Evolutionary conservation across 2,329 filamentous ascomycete species (phyloP).

Genomic region (Didymella pomorum): DNA sequence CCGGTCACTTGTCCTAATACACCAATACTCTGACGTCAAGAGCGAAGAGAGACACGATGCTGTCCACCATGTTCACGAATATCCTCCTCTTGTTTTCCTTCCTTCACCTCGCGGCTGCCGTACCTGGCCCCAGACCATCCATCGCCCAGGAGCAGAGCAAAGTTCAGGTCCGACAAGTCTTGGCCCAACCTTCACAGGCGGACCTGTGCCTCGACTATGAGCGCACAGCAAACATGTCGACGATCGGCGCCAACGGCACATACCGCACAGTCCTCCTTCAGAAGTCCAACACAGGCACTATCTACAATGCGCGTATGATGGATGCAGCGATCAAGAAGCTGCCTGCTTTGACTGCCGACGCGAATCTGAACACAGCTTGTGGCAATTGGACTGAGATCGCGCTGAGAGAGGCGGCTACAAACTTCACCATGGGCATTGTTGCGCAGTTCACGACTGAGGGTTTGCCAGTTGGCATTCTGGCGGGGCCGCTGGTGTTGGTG

Average conservation of each 20-base stretch:
- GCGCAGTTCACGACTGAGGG: conserved; percentile 43
- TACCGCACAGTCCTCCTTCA: conserved; percentile 58
- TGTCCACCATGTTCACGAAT: conserved; percentile 36
- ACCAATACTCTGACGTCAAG: background rate
- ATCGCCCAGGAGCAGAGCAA: conserved; percentile 20
- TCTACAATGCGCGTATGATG: conserved; percentile 51
- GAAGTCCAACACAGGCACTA: conserved; percentile 54
- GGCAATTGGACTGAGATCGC: conserved; percentile 58
- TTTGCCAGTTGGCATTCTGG: conserved; percentile 41
- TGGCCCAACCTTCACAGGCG: conserved; percentile 31
- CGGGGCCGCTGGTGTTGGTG: conserved; percentile 33
- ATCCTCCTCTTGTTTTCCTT: conserved; percentile 39
- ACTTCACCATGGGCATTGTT: conserved; percentile 57
- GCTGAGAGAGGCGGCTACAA: conserved; percentile 54
- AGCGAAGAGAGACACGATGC: conserved; percentile 30
- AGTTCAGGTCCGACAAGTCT: conserved; percentile 40
- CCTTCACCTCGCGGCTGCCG: conserved; percentile 30
- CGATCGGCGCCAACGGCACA: conserved; percentile 56
- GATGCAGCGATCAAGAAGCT: conserved; percentile 52
- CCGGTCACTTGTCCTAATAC: conserved; percentile 39
- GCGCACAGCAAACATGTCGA: conserved; percentile 58
- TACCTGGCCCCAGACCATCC: conserved; percentile 21
- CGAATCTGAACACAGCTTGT: conserved; percentile 54
- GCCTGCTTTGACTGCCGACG: conserved; percentile 52
- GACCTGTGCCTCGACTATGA: conserved; percentile 55